A percentile compares a stretch with the other conserved stretches of the same genome.
Conservation (phyloP, 352 stramenopile genomes). For the Halophytophthora batemanensis region DNA sequence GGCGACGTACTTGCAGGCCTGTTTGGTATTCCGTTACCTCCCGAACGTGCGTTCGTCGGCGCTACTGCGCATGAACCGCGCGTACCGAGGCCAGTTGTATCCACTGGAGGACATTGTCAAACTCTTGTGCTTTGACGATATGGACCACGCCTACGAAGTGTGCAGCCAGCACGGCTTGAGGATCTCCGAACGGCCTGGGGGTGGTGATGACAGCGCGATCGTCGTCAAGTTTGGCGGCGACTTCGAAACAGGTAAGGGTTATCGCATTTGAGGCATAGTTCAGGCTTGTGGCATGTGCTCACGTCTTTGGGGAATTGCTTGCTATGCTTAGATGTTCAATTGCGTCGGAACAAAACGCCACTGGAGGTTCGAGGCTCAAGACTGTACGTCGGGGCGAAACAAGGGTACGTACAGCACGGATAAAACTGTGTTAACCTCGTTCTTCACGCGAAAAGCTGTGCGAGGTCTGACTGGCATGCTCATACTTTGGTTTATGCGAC, state of each 20-base stretch:
- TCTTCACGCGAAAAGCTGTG: background rate
- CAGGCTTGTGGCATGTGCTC: background rate
- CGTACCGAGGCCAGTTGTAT: constrained; percentile 67
- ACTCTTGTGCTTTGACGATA: constrained; percentile 78
- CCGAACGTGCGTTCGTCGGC: constrained; percentile 67
- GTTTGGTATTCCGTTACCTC: constrained; percentile 81
- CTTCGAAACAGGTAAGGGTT: constrained; percentile 65
- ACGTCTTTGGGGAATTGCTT: background rate
- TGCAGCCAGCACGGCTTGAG: constrained; percentile 66
- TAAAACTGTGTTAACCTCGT: background rate
- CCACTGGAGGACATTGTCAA: constrained; percentile 59
- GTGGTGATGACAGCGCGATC: constrained; percentile 38
- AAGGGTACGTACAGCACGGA: constrained; percentile 51
- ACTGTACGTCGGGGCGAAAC: constrained; percentile 75
- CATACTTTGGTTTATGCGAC: background rate
- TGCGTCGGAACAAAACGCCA: constrained; percentile 66
- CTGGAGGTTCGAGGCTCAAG: constrained; percentile 52
- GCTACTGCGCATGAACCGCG: constrained; percentile 78
- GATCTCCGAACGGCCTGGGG: constrained; percentile 40
- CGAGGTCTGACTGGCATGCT: constrained; percentile 1
- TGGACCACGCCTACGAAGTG: constrained; percentile 63
- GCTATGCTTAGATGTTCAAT: constrained; percentile 44
- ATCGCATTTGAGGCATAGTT: background rate
- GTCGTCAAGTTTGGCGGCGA: constrained; percentile 74
- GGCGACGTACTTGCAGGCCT: constrained; percentile 81